Percentiles rank a stretch among this genome's conserved stretches.
Evolutionary conservation across 2,329 filamentous ascomycete species (phyloP).

Genomic region (Scytalidium sp.): DNA sequence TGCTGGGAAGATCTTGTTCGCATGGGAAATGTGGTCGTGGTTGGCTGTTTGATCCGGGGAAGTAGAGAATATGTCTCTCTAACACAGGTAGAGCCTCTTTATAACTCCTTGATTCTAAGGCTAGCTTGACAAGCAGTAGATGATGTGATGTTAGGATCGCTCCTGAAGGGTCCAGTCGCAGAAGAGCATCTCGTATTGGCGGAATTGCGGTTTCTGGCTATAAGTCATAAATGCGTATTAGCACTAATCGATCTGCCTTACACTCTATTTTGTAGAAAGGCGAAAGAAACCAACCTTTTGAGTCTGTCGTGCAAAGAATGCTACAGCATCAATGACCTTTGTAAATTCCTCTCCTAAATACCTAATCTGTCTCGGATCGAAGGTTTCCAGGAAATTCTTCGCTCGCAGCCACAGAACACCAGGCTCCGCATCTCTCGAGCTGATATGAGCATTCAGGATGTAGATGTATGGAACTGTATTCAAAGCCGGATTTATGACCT

Average conservation of each 20-base stretch:
- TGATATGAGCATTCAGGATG: constrained; percentile 47
- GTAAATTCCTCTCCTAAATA: constrained; percentile 48
- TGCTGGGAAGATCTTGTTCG: constrained; percentile 42
- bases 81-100: constrained; percentile 58
- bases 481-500: constrained; percentile 44
- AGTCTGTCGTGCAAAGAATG: constrained; percentile 13
- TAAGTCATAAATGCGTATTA: neutral
- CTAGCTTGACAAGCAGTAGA: constrained; percentile 53
- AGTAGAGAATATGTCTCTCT: constrained; percentile 64
- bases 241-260: neutral
- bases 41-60: constrained; percentile 45
- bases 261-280: neutral
- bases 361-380: constrained; percentile 52
- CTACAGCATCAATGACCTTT: constrained; percentile 38
- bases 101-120: constrained; percentile 50
- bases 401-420: constrained; percentile 46
- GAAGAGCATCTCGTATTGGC: constrained; percentile 44
- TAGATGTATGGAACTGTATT: constrained; percentile 59
- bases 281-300: constrained; percentile 16
- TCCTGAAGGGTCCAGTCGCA: constrained; percentile 63
- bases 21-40: constrained; percentile 38
- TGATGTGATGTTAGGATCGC: constrained; percentile 66
- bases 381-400: constrained; percentile 33
- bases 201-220: constrained; percentile 22
- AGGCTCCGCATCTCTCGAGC: constrained; percentile 26